Conservation (phyloP, 169 alveolate genomes). For the Perkinsus olseni region DNA sequence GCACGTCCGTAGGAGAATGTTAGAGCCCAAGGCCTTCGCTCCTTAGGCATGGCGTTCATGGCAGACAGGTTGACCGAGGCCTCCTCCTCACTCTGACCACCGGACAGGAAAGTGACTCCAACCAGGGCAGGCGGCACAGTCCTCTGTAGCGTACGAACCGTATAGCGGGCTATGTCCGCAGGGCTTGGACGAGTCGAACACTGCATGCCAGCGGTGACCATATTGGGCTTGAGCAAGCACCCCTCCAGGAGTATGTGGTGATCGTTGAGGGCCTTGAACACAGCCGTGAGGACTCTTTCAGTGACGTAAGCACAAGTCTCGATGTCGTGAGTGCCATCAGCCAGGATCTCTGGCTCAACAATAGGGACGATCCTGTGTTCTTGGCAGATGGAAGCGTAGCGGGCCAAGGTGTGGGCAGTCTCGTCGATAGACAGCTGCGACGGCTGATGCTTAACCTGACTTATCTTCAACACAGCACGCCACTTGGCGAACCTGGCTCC, state of each 20-base stretch:
- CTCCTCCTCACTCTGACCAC: constrained; percentile 98
- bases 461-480: constrained; percentile 95
- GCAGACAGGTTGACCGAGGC: constrained; percentile 91
- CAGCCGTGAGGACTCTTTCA: constrained; percentile 86
- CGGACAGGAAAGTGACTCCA: constrained; percentile 96
- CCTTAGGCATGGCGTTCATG: constrained; percentile 72
- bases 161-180: constrained; percentile 86
- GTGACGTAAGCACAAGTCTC: constrained; percentile 84
- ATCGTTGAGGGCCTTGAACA: constrained; percentile 84
- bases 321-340: constrained; percentile 92
- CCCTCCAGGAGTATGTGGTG: constrained; percentile 93
- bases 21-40: constrained; percentile 82
- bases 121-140: constrained; percentile 93
- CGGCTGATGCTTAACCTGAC: constrained; percentile 73
- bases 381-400: constrained; percentile 97
- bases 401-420: constrained; percentile 94
- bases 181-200: constrained; percentile 73
- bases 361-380: constrained; percentile 95
- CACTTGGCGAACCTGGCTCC: constrained; percentile 99
- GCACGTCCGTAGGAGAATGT: constrained; percentile 99
- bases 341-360: constrained; percentile 97
- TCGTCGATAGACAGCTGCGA: constrained; percentile 80
- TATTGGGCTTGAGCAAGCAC: constrained; percentile 92
- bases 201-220: constrained; percentile 95
- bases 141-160: constrained; percentile 85